These are phyloP conservation scores for Saturnispora dispora DNA, from an alignment of 805 yeast species.

Conservation along the genomic window DNA sequence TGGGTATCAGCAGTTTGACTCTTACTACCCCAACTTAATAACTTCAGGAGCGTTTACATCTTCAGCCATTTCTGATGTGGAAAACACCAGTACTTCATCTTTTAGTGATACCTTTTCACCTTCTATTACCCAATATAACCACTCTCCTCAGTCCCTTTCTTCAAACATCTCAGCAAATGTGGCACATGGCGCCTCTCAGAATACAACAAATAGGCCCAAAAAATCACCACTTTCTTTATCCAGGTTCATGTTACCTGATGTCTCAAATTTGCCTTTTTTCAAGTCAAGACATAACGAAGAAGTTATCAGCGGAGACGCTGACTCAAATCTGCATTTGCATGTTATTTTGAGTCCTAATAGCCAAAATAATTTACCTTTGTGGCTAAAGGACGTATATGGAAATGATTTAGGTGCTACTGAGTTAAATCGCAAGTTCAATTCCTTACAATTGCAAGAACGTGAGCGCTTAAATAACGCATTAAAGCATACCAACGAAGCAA, in stretches of 20 bases:
- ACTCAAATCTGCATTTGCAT: conserved; percentile 20
- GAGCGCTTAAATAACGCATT: conserved; percentile 47
- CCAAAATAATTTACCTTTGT: conserved; percentile 36
- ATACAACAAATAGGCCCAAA: not conserved
- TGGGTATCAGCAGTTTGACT: conserved; percentile 32
- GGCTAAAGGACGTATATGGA: conserved; percentile 38
- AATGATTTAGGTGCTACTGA: conserved; percentile 30
- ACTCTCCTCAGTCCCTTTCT: conserved; percentile 17
- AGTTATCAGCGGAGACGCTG: conserved; percentile 22
- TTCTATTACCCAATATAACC: conserved; percentile 10
- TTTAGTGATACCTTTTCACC: conserved; percentile 15
- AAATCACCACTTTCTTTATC: conserved; percentile 26
- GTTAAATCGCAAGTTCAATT: conserved; percentile 47
- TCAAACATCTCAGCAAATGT: conserved; percentile 8
- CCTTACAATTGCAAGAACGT: conserved; percentile 62
- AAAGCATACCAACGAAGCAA: conserved; percentile 9
- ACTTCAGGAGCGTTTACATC: not conserved
- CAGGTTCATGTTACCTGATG: conserved; percentile 45
- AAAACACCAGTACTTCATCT: conserved; percentile 3
- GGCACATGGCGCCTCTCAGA: conserved; percentile 26
- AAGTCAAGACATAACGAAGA: conserved; percentile 50
- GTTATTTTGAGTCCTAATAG: conserved; percentile 17
- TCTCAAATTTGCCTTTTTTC: conserved; percentile 34
- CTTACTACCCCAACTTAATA: not conserved
- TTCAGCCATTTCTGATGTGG: not conserved